phyloP scores from a whole-genome alignment of 495 filamentous ascomycete genomes.

The Aspergillus sclerotiicarbonarius region DNA sequence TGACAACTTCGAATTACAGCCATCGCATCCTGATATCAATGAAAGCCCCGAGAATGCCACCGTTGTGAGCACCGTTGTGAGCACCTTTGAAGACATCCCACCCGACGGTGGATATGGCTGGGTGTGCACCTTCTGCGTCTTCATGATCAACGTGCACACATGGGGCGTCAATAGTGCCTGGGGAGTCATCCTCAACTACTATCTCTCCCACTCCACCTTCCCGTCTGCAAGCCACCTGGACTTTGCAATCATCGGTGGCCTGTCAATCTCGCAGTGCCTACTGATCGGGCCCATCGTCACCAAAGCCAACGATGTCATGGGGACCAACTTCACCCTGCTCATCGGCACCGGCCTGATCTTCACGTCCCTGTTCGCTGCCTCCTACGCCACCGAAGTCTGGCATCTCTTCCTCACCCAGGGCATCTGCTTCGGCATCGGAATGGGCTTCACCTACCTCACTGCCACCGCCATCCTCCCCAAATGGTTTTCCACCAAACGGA shows the following conservation, averaged over 20 bases:
- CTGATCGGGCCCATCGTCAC: slow-evolving; percentile 51
- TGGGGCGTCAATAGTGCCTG: too few species aligned
- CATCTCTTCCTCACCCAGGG: slow-evolving; percentile 72
- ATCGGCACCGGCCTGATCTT: slow-evolving; percentile 5
- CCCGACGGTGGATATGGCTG: too few species aligned
- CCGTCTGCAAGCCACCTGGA: slow-evolving; percentile 42
- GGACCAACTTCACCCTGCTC: background rate
- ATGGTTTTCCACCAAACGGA: slow-evolving; percentile 57
- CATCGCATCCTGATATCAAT: too few species aligned
- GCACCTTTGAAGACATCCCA: too few species aligned
- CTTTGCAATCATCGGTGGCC: slow-evolving; percentile 54
- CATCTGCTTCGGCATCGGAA: slow-evolving; percentile 65
- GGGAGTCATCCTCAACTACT: slow-evolving; percentile 45
- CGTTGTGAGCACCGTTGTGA: too few species aligned
- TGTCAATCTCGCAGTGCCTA: slow-evolving; percentile 47
- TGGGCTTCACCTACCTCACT: slow-evolving; percentile 69
- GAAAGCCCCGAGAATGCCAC: too few species aligned
- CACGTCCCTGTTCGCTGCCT: slow-evolving; percentile 55
- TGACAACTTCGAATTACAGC: too few species aligned
- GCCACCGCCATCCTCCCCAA: slow-evolving; percentile 60
- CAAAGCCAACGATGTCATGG: background rate
- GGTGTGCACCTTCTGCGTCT: too few species aligned
- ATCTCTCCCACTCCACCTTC: slow-evolving; percentile 43
- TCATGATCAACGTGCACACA: too few species aligned
- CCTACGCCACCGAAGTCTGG: slow-evolving; percentile 60